A percentile compares a stretch with the other conserved stretches of the same genome.
These are phyloP conservation scores for Collybia sp. DNA, from an alignment of 768 basidiomycete species.

Conservation along the genomic window DNA sequence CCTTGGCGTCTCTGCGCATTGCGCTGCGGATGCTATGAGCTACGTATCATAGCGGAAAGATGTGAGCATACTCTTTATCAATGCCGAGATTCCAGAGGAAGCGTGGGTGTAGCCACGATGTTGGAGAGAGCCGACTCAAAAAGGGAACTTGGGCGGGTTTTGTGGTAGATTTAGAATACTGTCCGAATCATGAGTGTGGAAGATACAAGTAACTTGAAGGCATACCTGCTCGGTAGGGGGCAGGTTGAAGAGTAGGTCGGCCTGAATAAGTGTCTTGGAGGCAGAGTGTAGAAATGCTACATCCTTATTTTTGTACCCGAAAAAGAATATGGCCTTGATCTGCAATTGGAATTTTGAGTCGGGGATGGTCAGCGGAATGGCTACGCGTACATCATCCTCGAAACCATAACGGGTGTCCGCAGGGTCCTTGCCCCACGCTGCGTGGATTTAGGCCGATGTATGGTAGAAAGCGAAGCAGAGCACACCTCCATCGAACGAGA, in stretches of 20 bases:
- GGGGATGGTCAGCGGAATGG: too few relatives aligned
- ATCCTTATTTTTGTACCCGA: conserved; percentile 64
- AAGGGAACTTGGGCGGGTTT: conserved; percentile 20
- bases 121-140: conserved; percentile 23
- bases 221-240: conserved; percentile 67
- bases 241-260: conserved; percentile 77
- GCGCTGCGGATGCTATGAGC: conserved; percentile 17
- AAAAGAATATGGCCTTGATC: conserved; percentile 49
- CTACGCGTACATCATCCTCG: conserved; percentile 47
- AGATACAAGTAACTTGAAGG: neutral
- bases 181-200: neutral
- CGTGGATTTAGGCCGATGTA: too few relatives aligned
- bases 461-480: conserved; percentile 15
- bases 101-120: conserved; percentile 18
- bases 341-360: neutral
- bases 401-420: conserved; percentile 62
- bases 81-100: conserved; percentile 22
- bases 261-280: conserved; percentile 64
- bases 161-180: conserved; percentile 32
- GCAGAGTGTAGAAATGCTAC: conserved; percentile 72
- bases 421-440: conserved; percentile 52
- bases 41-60: neutral
- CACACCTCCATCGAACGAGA: conserved; percentile 57
- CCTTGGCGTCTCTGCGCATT: conserved; percentile 55
- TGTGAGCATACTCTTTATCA: conserved; percentile 26